Evolutionary conservation across 495 filamentous ascomycete species (phyloP), one percentile per base, ranked within the genome.

Genomic region (Aspergillus mulundensis): DNA sequence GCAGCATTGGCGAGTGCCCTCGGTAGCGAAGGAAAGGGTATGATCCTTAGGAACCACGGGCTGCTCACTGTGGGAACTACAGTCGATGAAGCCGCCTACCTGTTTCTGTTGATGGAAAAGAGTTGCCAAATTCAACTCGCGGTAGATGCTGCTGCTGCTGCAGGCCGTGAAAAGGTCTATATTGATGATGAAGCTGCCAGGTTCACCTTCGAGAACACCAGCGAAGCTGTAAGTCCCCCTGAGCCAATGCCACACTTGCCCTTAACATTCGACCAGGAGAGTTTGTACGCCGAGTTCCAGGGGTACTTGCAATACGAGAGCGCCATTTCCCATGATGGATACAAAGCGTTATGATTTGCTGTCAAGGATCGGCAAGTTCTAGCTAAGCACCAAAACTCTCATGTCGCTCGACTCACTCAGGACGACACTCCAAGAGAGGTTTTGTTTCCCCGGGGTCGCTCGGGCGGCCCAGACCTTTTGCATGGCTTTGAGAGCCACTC

Each of bases 41-140:
- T 73, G 14, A 77, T 84, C 10, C 70, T 84, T 8, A 66, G 74
- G 55, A 83, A 84, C 50, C 82, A 84, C 58, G 80, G 80, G 0
- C 63, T 84, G 14, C 60, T 84, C 25, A 82, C 79, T 0, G 77
- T 77, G 2, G 81, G 81, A 1, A 38, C 55, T 5, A 83, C 80
- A 0, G 78, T 83, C 0, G 82, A 83, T 63, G 82, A 83, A 64
- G 81, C 81, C 1, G 79, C 75, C 11, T 82, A 73, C 61, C 61
- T 81, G 12, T 84, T 84, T 53, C 70, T 72, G 0, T 49, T 79
- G 19, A 57, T 81, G 28, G 81, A 83, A 61, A 70, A 74, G n/a
- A 71, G 70, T 21, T 84, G 81, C 64, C 68, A 67, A 24, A 76
- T 79, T 16, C 75, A 83, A 61, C 63, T 82, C 3, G 59, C 65